phyloP scores from a whole-genome alignment of 176 grass and related monocot genomes.

The Hyparrhenia diplandra region DNA sequence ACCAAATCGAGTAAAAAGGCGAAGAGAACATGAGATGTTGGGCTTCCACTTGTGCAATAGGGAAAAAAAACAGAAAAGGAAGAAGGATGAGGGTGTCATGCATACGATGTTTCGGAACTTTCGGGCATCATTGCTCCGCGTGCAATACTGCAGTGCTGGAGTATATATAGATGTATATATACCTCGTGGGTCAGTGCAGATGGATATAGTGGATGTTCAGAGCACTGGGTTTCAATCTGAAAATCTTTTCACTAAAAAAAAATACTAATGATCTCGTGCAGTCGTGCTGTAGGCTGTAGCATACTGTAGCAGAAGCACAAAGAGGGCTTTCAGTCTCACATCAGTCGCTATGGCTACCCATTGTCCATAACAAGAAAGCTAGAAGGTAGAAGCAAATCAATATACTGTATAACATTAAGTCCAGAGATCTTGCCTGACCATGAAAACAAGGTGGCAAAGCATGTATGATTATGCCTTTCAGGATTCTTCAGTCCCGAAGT shows the following conservation, averaged over 20 bases:
- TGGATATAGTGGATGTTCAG: conserved; percentile 37
- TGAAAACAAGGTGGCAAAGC: not conserved
- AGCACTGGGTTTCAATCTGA: conserved; percentile 7
- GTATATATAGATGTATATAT: conserved; percentile 12
- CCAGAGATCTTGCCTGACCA: not conserved
- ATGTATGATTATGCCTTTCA: not conserved
- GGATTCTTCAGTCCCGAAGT: not conserved
- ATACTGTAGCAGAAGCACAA: conserved; percentile 1
- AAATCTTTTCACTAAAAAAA: not conserved
- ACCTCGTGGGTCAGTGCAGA: not conserved
- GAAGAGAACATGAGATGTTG: conserved; percentile 51
- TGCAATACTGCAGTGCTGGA: conserved; percentile 25
- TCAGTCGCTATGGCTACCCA: not conserved
- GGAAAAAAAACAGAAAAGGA: conserved; percentile 24
- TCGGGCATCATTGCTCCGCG: conserved; percentile 40
- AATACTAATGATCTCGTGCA: not conserved
- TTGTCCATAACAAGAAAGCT: not conserved
- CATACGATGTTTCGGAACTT: conserved; percentile 51
- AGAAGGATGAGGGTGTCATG: conserved; percentile 38
- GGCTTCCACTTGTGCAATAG: conserved; percentile 18
- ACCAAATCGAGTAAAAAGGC: conserved; percentile 31
- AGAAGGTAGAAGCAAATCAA: not conserved
- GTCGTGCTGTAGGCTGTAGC: not conserved
- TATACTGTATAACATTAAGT: not conserved
- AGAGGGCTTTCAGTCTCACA: not conserved